Conservation (phyloP, 192 early-diverging fungal genomes). For the Backusella circina region DNA sequence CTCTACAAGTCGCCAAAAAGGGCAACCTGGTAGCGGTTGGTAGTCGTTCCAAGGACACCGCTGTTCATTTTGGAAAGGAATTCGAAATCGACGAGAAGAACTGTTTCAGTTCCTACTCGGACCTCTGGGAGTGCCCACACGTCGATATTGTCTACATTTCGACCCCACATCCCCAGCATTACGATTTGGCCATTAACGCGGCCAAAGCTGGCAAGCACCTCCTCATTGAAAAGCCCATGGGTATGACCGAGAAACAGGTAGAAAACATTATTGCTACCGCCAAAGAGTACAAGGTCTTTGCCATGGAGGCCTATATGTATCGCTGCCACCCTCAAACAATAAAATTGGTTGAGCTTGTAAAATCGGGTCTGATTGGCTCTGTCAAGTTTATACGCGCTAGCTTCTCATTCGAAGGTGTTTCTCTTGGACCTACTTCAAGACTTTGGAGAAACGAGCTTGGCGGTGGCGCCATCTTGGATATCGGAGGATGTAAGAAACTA, state of each 20-base stretch:
- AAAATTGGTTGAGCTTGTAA: constrained; percentile 13
- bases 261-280: constrained; percentile 20
- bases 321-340: constrained; percentile 35
- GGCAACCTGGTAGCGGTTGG: constrained; percentile 25
- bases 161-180: constrained; percentile 64
- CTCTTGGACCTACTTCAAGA: constrained; percentile 16
- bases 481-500: constrained; percentile 34
- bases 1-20: constrained; percentile 14
- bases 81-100: not conserved
- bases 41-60: constrained; percentile 17
- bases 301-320: constrained; percentile 40
- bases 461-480: constrained; percentile 33
- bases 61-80: constrained; percentile 18
- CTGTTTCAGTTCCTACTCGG: constrained; percentile 41
- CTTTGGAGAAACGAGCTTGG: constrained; percentile 34
- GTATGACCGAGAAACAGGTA: constrained; percentile 29
- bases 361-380: constrained; percentile 19
- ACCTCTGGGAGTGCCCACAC: constrained; percentile 43
- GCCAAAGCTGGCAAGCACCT: constrained; percentile 61
- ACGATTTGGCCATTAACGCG: constrained; percentile 41
- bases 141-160: constrained; percentile 68
- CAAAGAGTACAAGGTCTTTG: constrained; percentile 19
- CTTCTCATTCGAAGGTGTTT: constrained; percentile 26
- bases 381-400: constrained; percentile 29
- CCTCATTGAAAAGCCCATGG: constrained; percentile 41